Base-by-base conservation (phyloP, 164 flowering plant species). In the Kalanchoe fedtschenkoi region DNA sequence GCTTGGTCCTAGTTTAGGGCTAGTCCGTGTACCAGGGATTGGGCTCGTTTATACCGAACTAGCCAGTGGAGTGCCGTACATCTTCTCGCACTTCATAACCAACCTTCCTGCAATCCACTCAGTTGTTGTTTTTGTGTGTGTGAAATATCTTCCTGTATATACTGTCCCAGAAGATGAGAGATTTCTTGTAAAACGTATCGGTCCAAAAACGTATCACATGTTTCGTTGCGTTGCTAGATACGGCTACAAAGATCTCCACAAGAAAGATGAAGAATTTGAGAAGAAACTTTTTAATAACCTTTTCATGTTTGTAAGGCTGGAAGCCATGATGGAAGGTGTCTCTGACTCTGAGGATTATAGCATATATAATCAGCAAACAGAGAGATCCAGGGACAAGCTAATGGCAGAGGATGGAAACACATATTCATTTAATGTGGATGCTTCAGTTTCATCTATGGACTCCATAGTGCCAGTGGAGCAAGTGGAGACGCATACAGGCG, bases 41-140 rank as follows among this genome's bases (percentile, higher is more conserved):
- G 99, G 99, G 44, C 88, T 95, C 0, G 96, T 95, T 13, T 95
- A 95, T 79, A 85, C 96, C 0, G 99, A 95, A 72, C 83, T 91
- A 38, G 87, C 97, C 11, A 91, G 86, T 42, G 97, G 99, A 34
- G 99, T 95, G 1, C 99, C 99, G 6, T 91, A 73, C 69, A 95
- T 95, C 46, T 95, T 95, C 69, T 95, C 99, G 2, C 99, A 95
- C 66, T 89, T 95, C 81, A 84, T 95, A 65, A 95, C 97, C 22
- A 95, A 95, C 70, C 75, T 95, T 6, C 99, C 99, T 0, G 99
- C 99, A 38, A 84, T 89, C 65, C 99, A 95, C 66, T 85, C 93
- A 0, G 91, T 84, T 0, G 96, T 95, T 0, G 83, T 95, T 15
- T 91, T 95, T 53, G 96, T 95, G 11, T 95, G 97, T 61, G 88